Conservation (phyloP, 371 early-diverging fungal genomes). For the Nosema muscidifuracis region DNA sequence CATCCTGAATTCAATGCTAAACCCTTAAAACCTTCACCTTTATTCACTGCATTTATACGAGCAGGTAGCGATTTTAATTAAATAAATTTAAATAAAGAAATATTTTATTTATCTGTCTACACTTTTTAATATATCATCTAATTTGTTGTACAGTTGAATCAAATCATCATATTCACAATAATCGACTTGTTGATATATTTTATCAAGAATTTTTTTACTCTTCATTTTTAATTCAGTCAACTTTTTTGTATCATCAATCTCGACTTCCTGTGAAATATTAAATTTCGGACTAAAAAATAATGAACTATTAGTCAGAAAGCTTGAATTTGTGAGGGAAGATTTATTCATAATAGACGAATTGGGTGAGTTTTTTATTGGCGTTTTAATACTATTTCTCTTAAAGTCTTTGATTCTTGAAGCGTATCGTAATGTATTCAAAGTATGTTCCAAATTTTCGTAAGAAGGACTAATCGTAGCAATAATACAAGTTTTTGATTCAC, state of each 20-base stretch:
- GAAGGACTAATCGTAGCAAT: slow-evolving; percentile 88
- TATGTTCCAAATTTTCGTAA: slow-evolving; percentile 80
- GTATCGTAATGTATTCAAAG: slow-evolving; percentile 90
- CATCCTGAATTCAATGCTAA: slow-evolving; percentile 96
- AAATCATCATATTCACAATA: neutral
- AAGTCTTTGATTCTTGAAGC: slow-evolving; percentile 64
- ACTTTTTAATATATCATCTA: neutral
- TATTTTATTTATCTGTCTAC: neutral
- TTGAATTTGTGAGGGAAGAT: neutral
- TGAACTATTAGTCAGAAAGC: neutral
- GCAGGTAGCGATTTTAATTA: slow-evolving; percentile 66
- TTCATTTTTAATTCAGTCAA: neutral
- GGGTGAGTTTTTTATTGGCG: neutral
- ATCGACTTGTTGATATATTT: neutral
- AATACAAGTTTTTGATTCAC: slow-evolving; percentile 88
- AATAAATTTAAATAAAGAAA: slow-evolving; percentile 20
- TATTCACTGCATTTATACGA: slow-evolving; percentile 80
- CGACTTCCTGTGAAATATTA: neutral
- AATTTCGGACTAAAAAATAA: slow-evolving; percentile 2
- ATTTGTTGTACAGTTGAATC: neutral
- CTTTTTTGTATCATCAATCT: neutral
- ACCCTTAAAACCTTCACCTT: slow-evolving; percentile 79
- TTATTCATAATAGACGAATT: neutral
- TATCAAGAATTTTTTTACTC: neutral
- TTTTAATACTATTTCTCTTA: neutral